These are phyloP conservation scores for Porogramme epimiltina DNA, from an alignment of 1,284 basidiomycete species.

Conservation along the genomic window DNA sequence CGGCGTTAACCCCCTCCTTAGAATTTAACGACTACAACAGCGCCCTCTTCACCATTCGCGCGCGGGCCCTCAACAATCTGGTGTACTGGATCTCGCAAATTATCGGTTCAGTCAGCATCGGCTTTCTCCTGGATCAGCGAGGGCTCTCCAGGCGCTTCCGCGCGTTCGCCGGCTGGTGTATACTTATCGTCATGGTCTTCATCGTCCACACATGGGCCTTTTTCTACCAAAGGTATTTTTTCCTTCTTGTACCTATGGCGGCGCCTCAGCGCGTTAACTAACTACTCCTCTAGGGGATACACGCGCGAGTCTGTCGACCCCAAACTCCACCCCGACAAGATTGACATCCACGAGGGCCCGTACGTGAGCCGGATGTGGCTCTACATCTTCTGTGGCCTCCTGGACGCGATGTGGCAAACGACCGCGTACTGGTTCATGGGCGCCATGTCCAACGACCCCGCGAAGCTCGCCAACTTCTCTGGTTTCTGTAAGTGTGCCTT, in stretches of 20 bases:
- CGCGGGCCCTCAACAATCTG: conserved; percentile 66
- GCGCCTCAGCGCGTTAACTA: background rate
- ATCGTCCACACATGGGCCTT: conserved; percentile 69
- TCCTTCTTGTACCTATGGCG: background rate
- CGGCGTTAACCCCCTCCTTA: conserved; percentile 22
- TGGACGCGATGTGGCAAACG: conserved; percentile 65
- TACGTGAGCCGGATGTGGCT: conserved; percentile 58
- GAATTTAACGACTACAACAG: conserved; percentile 71
- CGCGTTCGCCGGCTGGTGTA: conserved; percentile 62
- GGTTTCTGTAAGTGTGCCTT: conserved; percentile 43
- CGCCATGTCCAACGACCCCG: conserved; percentile 48
- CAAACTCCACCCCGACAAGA: conserved; percentile 47
- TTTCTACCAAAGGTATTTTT: conserved; percentile 64
- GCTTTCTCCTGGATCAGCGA: conserved; percentile 60
- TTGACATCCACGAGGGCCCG: conserved; percentile 54
- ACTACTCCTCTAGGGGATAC: conserved; percentile 46
- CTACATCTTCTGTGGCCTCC: conserved; percentile 57
- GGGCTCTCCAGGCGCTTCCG: conserved; percentile 56
- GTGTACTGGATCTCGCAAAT: conserved; percentile 73
- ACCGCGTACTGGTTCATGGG: conserved; percentile 60
- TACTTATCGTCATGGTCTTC: conserved; percentile 64
- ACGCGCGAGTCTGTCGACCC: conserved; percentile 50
- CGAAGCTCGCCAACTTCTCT: conserved; percentile 47
- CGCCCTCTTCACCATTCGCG: conserved; percentile 67
- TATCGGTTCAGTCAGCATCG: conserved; percentile 63